Evolutionary conservation across 2,329 filamentous ascomycete species (phyloP).

Genomic region (Paraphaeosphaeria minitans): DNA sequence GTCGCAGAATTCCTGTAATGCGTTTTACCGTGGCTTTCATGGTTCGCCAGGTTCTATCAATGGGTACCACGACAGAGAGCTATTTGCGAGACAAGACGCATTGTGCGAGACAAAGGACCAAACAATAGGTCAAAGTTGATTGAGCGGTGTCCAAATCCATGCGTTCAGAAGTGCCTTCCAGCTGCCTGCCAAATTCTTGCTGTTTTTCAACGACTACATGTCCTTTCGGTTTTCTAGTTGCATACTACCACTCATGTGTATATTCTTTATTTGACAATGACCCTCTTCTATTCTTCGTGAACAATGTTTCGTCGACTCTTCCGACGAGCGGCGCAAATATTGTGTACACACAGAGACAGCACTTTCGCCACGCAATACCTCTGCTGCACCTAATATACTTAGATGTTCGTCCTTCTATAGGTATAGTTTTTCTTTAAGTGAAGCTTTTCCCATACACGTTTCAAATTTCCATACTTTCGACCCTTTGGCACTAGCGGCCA

Average conservation of each 20-base stretch:
- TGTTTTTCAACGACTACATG: background rate
- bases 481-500: background rate
- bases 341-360: background rate
- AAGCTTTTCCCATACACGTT: background rate
- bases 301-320: background rate
- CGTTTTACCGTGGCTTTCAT: too few relatives aligned
- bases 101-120: too few relatives aligned
- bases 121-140: too few relatives aligned
- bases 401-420: too few relatives aligned
- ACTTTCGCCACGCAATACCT: background rate
- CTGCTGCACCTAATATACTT: background rate
- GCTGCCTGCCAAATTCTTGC: too few relatives aligned
- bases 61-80: too few relatives aligned
- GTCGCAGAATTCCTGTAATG: too few relatives aligned
- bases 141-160: background rate
- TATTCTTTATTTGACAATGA: background rate
- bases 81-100: too few relatives aligned
- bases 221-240: background rate
- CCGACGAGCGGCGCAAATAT: background rate
- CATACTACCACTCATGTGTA: background rate
- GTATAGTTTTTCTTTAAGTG: background rate
- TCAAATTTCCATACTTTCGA: background rate
- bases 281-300: background rate
- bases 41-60: too few relatives aligned
- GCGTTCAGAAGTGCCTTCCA: background rate